Evolutionary conservation across 108 stramenopile species (phyloP).

Genomic region (Mediolabrus comicus): DNA sequence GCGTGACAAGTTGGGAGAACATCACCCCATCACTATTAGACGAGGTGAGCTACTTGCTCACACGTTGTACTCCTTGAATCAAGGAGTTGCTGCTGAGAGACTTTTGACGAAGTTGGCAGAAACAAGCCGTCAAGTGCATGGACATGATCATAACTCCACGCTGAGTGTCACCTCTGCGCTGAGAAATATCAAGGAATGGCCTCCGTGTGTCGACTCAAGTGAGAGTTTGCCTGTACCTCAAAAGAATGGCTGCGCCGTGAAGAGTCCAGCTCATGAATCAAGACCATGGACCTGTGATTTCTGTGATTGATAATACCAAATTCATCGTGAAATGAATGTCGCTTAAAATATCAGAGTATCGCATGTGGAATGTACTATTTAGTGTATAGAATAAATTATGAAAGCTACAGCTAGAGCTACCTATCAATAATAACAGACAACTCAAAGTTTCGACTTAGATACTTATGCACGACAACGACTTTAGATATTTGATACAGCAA

Average conservation of each 20-base stretch:
- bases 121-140: background rate
- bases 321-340: too few relatives aligned
- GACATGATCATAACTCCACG: background rate
- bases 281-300: too few relatives aligned
- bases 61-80: background rate
- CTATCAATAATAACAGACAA: too few relatives aligned
- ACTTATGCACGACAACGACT: too few relatives aligned
- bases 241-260: background rate
- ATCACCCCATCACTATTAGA: background rate
- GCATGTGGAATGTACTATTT: too few relatives aligned
- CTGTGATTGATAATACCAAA: too few relatives aligned
- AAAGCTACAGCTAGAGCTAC: too few relatives aligned
- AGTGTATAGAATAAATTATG: too few relatives aligned
- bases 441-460: too few relatives aligned
- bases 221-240: background rate
- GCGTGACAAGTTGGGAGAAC: background rate
- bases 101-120: background rate
- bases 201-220: background rate
- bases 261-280: background rate
- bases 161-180: background rate
- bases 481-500: too few relatives aligned
- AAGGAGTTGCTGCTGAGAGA: constrained; percentile 2
- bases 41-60: background rate
- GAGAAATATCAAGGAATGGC: background rate
- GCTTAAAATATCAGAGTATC: too few relatives aligned